Base-by-base conservation (phyloP, 495 filamentous ascomycete species). In the Talaromyces nanjingensis region DNA sequence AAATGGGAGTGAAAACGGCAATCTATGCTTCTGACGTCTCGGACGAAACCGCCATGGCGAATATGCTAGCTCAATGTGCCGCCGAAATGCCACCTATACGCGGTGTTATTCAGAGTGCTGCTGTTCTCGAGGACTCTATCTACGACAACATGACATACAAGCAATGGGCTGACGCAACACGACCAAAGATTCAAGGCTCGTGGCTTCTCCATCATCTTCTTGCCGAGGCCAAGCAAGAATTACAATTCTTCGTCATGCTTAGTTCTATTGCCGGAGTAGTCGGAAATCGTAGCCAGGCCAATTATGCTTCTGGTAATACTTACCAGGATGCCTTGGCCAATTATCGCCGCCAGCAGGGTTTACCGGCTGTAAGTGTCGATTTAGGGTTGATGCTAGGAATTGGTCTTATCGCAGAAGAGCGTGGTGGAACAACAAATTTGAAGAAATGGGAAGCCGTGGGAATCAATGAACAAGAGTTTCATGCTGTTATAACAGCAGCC, bases 171-270 rank as follows among this genome's bases (percentile, higher is more conserved):
- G 67, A 68, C 0, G 75, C 78, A 1, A 72, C 79, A 5, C 67
- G 64, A n/a, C 79, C 81, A 33, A 78, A 82, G 68, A 76, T 81
- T 2, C 63, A 77, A 5, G 83, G 83, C 16, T 74, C 81, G 3
- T 77, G 72, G 75, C 83, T 88, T 69, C 73, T 89, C 57, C 86
- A 89, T 69, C n/a, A 42, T n/a, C 22, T 25, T 6, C 59, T 61
- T 25, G 12, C 8, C 1, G 22, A 18, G 8, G n/a, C 55, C 25
- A 27, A 58, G 55, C 29, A 31, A 14, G 70, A 74, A 58, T 62
- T 77, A 2, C 85, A 88, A 65, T 87, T 88, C 73, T 86, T 87
- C 71, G 69, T 87, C 22, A 77, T 79, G 55, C 77, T 86, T 47
- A 82, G 79, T 6, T 88, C 85, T 0, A 75, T 79, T 20, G 74